phyloP scores from a whole-genome alignment of 805 yeast genomes.

The Zygosaccharomyces pseudorouxii region DNA sequence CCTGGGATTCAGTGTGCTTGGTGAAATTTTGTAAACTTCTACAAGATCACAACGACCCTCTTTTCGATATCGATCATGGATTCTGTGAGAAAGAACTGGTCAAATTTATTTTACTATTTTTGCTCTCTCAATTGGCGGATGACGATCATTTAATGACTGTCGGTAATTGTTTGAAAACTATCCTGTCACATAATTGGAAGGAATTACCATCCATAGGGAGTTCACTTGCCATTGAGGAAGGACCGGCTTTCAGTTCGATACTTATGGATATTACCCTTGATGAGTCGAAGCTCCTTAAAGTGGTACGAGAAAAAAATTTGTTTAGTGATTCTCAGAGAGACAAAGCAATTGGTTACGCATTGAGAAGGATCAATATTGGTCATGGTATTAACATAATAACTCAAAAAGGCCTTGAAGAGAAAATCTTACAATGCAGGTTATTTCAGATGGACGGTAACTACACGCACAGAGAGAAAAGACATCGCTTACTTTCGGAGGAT shows the following conservation, averaged over 20 bases:
- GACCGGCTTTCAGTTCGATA: background rate
- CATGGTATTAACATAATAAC: background rate
- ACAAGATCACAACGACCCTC: background rate
- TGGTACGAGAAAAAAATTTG: background rate
- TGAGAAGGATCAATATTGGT: constrained; percentile 1
- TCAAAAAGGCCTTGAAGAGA: constrained; percentile 5
- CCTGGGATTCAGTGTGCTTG: background rate
- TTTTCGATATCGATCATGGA: background rate
- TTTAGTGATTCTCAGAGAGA: background rate
- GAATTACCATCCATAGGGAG: background rate
- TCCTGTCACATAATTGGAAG: background rate
- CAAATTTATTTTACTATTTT: background rate
- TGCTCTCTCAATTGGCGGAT: background rate
- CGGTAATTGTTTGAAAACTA: background rate
- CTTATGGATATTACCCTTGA: background rate
- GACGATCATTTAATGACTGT: background rate
- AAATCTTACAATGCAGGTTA: constrained; percentile 18
- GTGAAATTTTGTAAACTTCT: background rate
- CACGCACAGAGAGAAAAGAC: constrained; percentile 14
- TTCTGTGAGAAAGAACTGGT: constrained; percentile 1
- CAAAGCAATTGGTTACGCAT: background rate
- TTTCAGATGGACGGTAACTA: constrained; percentile 16
- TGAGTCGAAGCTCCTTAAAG: background rate
- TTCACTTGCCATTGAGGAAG: background rate
- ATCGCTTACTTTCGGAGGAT: constrained; percentile 30